Percentiles rank a stretch among this genome's conserved stretches.
Conservation (phyloP, 2,329 filamentous ascomycete species). For the Microthyrium microscopicum region DNA sequence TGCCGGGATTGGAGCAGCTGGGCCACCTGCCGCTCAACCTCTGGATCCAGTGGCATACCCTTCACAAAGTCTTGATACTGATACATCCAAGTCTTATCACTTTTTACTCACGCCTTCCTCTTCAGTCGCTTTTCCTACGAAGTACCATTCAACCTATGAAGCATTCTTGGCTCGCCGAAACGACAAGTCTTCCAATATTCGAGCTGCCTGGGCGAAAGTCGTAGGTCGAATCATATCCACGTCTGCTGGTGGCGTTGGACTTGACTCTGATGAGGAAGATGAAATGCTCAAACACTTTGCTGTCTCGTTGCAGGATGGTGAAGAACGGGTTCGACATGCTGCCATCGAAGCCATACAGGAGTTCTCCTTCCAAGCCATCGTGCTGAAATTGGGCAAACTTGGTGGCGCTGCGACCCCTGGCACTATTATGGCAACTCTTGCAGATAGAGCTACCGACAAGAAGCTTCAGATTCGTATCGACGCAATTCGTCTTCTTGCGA, state of each 20-base stretch:
- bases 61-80: slow-evolving; percentile 40
- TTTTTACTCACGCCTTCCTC: slow-evolving; percentile 70
- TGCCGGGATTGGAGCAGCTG: slow-evolving; percentile 80
- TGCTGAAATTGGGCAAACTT: slow-evolving; percentile 62
- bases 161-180: slow-evolving; percentile 72
- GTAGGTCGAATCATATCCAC: slow-evolving; percentile 80
- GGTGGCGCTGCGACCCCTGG: slow-evolving; percentile 61
- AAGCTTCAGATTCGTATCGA: slow-evolving; percentile 67
- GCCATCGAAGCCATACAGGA: slow-evolving; percentile 72
- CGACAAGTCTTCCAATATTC: slow-evolving; percentile 70
- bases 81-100: slow-evolving; percentile 25
- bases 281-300: slow-evolving; percentile 56
- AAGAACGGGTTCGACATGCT: slow-evolving; percentile 80
- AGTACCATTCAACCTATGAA: slow-evolving; percentile 62
- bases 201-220: slow-evolving; percentile 71
- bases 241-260: slow-evolving; percentile 73
- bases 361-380: slow-evolving; percentile 65
- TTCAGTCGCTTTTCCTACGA: slow-evolving; percentile 75
- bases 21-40: slow-evolving; percentile 53
- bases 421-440: slow-evolving; percentile 65
- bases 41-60: slow-evolving; percentile 78
- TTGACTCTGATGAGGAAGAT: slow-evolving; percentile 68
- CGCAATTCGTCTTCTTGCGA: slow-evolving; percentile 69
- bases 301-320: slow-evolving; percentile 70
- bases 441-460: slow-evolving; percentile 77